Conservation (phyloP, 202 grass and related monocot genomes). For the Schoenoplectus tabernaemontani region DNA sequence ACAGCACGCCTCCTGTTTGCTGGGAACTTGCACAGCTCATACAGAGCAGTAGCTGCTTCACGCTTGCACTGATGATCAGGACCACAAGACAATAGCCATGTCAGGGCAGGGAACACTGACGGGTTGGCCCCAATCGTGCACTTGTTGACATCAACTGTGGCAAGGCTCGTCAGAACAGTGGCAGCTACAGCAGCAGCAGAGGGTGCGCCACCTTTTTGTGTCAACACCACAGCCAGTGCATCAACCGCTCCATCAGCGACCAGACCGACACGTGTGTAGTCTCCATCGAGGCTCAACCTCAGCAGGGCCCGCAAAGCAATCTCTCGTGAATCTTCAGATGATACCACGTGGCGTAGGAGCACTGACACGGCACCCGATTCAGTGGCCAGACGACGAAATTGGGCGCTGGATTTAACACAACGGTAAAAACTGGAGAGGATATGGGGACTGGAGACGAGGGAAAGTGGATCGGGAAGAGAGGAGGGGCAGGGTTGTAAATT, state of each 20-base stretch:
- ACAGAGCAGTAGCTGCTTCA: slow-evolving; percentile 67
- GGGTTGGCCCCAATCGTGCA: slow-evolving; percentile 72
- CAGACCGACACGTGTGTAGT: slow-evolving; percentile 72
- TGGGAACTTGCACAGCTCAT: slow-evolving; percentile 90
- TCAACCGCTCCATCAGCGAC: slow-evolving; percentile 84
- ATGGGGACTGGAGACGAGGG: slow-evolving; percentile 4
- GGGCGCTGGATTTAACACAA: slow-evolving; percentile 37
- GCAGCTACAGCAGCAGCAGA: slow-evolving; percentile 50
- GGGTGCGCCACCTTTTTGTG: slow-evolving; percentile 10
- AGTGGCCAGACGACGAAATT: slow-evolving; percentile 39
- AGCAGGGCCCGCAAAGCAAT: slow-evolving; percentile 42
- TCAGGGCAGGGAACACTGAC: slow-evolving; percentile 35
- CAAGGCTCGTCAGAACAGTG: slow-evolving; percentile 62
- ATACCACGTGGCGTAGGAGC: slow-evolving; percentile 54
- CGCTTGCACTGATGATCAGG: slow-evolving; percentile 47
- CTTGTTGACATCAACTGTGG: slow-evolving; percentile 83
- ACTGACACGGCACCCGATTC: slow-evolving; percentile 56
- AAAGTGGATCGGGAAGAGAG: not conserved
- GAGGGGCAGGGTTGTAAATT: slow-evolving; percentile 1
- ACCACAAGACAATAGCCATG: slow-evolving; percentile 37
- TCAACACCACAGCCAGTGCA: slow-evolving; percentile 41
- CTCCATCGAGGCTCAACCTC: slow-evolving; percentile 74
- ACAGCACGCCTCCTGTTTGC: slow-evolving; percentile 64
- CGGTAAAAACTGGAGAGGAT: slow-evolving; percentile 30
- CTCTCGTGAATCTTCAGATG: slow-evolving; percentile 38